Conservation (phyloP, 2,329 filamentous ascomycete genomes). For the Raffaelea albimanens region DNA sequence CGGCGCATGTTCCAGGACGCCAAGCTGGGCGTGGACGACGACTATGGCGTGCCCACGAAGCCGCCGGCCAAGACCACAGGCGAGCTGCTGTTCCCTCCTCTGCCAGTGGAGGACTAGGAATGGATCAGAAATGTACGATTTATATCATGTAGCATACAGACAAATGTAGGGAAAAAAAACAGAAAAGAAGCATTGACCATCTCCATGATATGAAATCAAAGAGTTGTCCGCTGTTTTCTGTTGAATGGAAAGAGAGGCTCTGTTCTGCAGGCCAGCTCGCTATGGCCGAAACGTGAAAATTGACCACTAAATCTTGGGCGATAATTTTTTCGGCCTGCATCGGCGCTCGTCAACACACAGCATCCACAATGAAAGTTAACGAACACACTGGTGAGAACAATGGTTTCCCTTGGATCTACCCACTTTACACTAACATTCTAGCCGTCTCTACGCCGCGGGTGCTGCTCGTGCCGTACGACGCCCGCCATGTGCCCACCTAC, state of each 20-base stretch:
- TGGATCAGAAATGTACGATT: background rate
- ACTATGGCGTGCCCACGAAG: conserved; percentile 51
- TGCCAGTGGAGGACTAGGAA: conserved; percentile 28
- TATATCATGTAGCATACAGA: conserved; percentile 1
- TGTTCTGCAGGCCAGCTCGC: no score
- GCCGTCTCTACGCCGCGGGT: conserved; percentile 57
- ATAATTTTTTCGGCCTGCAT: background rate
- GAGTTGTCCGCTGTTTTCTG: no score
- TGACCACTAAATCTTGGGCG: background rate
- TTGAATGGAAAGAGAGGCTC: no score
- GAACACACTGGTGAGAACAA: conserved; percentile 31
- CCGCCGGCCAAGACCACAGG: conserved; percentile 26
- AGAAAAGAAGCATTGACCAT: background rate
- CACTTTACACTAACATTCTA: conserved; percentile 29
- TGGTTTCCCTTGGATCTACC: background rate
- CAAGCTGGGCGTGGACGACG: conserved; percentile 50
- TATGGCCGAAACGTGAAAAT: background rate
- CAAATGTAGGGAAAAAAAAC: background rate
- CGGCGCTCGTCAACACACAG: no score
- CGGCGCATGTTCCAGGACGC: conserved; percentile 57
- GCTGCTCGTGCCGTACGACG: conserved; percentile 75
- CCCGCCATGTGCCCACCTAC: conserved; percentile 72
- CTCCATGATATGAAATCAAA: no score
- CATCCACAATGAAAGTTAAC: conserved; percentile 11
- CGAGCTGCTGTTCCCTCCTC: conserved; percentile 42